Percentiles rank a stretch among this genome's conserved stretches.
These are phyloP conservation scores for Erysimum cheiri DNA, from an alignment of 441 rosid genomes.

Conservation along the genomic window DNA sequence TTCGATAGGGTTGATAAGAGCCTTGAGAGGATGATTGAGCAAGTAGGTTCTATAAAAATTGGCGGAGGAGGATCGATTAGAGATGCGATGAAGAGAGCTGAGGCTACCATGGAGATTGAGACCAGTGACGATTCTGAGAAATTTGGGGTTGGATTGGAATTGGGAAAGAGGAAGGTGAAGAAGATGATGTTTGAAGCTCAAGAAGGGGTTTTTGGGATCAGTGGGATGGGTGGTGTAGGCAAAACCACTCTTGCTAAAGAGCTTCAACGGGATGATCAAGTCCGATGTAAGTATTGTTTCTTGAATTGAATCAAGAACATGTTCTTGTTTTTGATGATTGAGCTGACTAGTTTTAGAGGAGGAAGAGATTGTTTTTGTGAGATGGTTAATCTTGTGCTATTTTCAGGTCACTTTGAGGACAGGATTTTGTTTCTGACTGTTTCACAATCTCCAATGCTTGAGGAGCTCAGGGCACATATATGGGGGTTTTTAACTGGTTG, in stretches of 20 bases:
- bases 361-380: background rate
- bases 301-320: conserved; percentile 31
- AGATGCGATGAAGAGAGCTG: conserved; percentile 61
- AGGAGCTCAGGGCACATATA: conserved; percentile 50
- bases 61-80: conserved; percentile 65
- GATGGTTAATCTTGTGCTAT: conserved; percentile 9
- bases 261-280: conserved; percentile 60
- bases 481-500: conserved; percentile 50
- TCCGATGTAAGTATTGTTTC: conserved; percentile 52
- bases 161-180: conserved; percentile 73
- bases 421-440: conserved; percentile 70
- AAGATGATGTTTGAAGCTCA: conserved; percentile 62
- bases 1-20: conserved; percentile 58
- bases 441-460: conserved; percentile 77
- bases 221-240: conserved; percentile 89
- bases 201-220: conserved; percentile 59
- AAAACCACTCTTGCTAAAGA: conserved; percentile 85
- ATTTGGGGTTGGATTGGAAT: conserved; percentile 56
- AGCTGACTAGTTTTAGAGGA: too few relatives aligned
- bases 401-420: conserved; percentile 57
- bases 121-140: conserved; percentile 37
- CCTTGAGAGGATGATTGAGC: conserved; percentile 52
- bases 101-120: conserved; percentile 52
- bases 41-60: conserved; percentile 64
- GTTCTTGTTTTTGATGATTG: conserved; percentile 2